Evolutionary conservation across 2,329 filamentous ascomycete species (phyloP).

Genomic region (Teratosphaeria nubilosa): DNA sequence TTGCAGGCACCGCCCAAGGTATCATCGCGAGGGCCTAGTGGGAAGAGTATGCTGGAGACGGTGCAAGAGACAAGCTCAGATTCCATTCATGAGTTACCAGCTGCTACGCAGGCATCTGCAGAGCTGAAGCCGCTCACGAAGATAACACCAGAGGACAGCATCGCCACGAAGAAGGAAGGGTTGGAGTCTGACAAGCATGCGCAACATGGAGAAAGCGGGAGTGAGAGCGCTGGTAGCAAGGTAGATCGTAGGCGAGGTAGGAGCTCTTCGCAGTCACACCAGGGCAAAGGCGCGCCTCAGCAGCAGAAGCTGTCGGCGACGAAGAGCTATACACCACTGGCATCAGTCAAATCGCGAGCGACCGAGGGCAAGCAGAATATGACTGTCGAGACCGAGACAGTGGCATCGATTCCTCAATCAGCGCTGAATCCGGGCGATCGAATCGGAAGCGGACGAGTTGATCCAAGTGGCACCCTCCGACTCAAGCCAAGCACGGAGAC

Average conservation of each 20-base stretch:
- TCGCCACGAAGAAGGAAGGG: conserved; percentile 37
- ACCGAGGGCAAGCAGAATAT: conserved; percentile 77
- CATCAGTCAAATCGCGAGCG: conserved; percentile 53
- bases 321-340: conserved; percentile 58
- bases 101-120: conserved; percentile 22
- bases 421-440: conserved; percentile 53
- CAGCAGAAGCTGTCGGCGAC: conserved; percentile 8
- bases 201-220: conserved; percentile 45
- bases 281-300: conserved; percentile 11
- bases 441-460: conserved; percentile 48
- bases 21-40: conserved; percentile 27
- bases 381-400: conserved; percentile 96
- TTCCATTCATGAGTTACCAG: conserved; percentile 51
- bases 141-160: conserved; percentile 13
- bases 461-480: conserved; percentile 62
- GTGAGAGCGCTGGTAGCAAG: conserved; percentile 54
- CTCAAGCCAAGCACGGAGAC: conserved; percentile 91
- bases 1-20: conserved; percentile 27
- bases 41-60: conserved; percentile 61
- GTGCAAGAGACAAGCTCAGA: conserved; percentile 49
- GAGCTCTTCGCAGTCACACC: conserved; percentile 22
- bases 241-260: conserved; percentile 33
- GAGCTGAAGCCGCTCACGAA: conserved; percentile 22
- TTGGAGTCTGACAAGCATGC: conserved; percentile 15
- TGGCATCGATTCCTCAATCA: conserved; percentile 79